These are phyloP conservation scores for Filosporella fistucella DNA, from an alignment of 495 filamentous ascomycete genomes.

Conservation along the genomic window DNA sequence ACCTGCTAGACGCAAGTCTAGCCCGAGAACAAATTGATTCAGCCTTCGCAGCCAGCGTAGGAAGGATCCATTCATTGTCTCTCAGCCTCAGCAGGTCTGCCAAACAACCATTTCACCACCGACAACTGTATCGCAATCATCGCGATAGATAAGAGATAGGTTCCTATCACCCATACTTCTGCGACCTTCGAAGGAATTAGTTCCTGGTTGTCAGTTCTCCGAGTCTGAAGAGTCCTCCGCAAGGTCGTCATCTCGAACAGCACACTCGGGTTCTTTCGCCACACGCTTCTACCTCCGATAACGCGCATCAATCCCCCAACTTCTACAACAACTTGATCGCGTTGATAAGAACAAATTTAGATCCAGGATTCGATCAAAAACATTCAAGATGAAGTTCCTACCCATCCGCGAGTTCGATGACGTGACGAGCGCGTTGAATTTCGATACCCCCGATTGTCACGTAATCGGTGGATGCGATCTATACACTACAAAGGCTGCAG, in stretches of 20 bases:
- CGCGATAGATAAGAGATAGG: conserved; percentile 8
- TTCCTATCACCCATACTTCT: neutral
- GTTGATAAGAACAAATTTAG: conserved; percentile 23
- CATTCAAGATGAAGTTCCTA: conserved; percentile 61
- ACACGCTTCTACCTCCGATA: conserved; percentile 24
- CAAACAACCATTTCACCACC: conserved; percentile 7
- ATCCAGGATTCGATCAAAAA: conserved; percentile 6
- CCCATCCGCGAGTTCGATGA: conserved; percentile 84
- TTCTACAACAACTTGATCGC: conserved; percentile 12
- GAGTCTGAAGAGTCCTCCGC: conserved; percentile 26
- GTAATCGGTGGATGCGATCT: conserved; percentile 90
- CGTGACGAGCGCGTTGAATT: conserved; percentile 85
- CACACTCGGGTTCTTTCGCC: conserved; percentile 21
- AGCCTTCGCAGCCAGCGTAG: conserved; percentile 26
- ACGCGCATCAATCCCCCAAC: conserved; percentile 22
- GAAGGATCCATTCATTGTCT: conserved; percentile 17
- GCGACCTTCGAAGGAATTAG: conserved; percentile 17
- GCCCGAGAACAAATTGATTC: conserved; percentile 22
- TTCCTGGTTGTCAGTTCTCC: conserved; percentile 24
- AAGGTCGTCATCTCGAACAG: conserved; percentile 21
- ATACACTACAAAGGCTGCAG: conserved; percentile 94
- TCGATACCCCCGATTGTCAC: conserved; percentile 86
- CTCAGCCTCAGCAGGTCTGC: conserved; percentile 24
- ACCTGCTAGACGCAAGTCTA: conserved; percentile 27
- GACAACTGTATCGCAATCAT: conserved; percentile 14